Base-by-base conservation (phyloP, 257 asterid species). In the Plectranthus barbatus region DNA sequence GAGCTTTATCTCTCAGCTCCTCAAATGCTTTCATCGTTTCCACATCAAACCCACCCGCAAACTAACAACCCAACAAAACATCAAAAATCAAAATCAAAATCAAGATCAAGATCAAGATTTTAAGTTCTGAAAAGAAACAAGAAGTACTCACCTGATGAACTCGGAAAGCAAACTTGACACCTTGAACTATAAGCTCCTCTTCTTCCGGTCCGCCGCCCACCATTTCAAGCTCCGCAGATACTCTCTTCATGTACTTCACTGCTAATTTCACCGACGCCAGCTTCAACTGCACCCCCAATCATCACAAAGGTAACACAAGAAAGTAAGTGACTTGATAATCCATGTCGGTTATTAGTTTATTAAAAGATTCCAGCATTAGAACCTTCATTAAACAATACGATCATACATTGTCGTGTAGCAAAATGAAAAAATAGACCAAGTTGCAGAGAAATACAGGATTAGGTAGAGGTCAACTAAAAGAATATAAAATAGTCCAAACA, bases 31-130 rank as follows among this genome's bases (percentile, higher is more conserved):
- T 67, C 81, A 81, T 79, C 3, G 95, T 77, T 9, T 90, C 96
- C 26, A 75, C 74, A 46, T 90, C 91, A 67, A 90, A 87, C 36
- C 97, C 95, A 9, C 96, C 95, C 50, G 96, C 95, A 83, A 87
- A 85, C 97, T 87, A 81, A 49, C 2, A 11, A 54, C 4, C 5
- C 23, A 67, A 45, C 58, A 7, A n/a, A n/a, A n/a, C n/a, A n/a
- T n/a, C n/a, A n/a, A n/a, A n/a, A n/a, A n/a, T n/a, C 20, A 33
- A 19, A 46, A 64, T 6, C 20, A 13, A 55, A 20, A 53, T 41
- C 10, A 17, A 9, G 26, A 53, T 19, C 26, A 40, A 4, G 9
- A 37, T 26, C 31, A 26, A 1, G 31, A 26, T 26, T 26, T 26
- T 5, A 26, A 26, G 31, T 26, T 26, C 31, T 26, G 4, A 19